Base-by-base conservation (phyloP, 1,139 yeast genomes). In the Yamadazyma mexicana region DNA sequence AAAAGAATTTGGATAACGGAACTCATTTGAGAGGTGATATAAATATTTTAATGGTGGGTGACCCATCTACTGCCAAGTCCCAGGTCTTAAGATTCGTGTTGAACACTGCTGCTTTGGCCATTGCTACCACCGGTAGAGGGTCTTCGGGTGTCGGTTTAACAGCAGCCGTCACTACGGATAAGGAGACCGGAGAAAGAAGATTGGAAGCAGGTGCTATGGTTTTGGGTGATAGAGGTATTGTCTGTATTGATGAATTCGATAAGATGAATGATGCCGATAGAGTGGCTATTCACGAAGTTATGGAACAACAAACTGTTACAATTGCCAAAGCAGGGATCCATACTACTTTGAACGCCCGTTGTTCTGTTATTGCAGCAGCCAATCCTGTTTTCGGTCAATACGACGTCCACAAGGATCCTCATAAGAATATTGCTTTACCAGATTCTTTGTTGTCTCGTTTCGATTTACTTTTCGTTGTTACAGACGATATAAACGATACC, bases 121-220 rank as follows among this genome's bases (percentile, higher is more conserved):
- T 92, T 54, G 97, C 98, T 20, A 94, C 99, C 1, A 94, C 99
- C 1, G 99, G 99, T 70, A 81, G 96, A 62, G 99, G 98, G 45
- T 91, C 98, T 12, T 91, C 98, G 0, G 99, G 98, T 63, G 99
- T 94, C 35, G 99, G 98, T 86, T 78, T 92, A 57, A 92, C 99
- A 0, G 99, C 99, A 11, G 98, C 99, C 0, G 99, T 92, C 4
- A 91, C 98, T 3, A 80, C 92, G 2, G 99, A 92, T 62, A 84
- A 84, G 55, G 98, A 92, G 62, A 92, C 98, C 1, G 98, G 98
- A 39, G 99, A 92, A 67, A 76, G 98, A 58, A 77, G 96, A 53
- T 71, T 92, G 49, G 98, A 94, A 64, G 99, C 98, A 0, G 99
- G 99, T 73, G 99, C 99, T 3, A 92, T 92, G 98, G 98, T 92